Evolutionary conservation across 108 stramenopile species (phyloP), one percentile per base, ranked within the genome.

Genomic region (Cyclotella distinguenda): DNA sequence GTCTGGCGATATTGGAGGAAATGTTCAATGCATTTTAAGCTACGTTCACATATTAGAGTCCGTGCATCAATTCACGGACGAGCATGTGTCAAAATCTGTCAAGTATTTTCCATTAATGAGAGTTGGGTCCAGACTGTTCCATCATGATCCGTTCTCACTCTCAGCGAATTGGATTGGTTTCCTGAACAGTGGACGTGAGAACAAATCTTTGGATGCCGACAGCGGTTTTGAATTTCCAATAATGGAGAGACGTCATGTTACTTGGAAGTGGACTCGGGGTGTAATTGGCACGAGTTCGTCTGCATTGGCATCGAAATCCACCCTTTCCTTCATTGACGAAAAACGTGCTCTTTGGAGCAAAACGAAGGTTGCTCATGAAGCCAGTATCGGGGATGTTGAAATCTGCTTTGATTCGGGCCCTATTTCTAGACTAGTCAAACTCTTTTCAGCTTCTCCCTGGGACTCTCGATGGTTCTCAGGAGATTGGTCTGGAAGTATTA

Each of bases 401-500:
- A 18, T 88, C 19, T 43, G 85, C 25, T 22, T 85, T 9, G 82
- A 86, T 58, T 64, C 82, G 6, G 70, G 38, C 28, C 73, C 65
- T 31, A 19, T 74, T 36, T 34, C 31, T 54, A 47, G 62, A 64
- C 28, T 80, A 52, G 58, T 69, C 54, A 52, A 64, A 84, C 31
- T 67, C 50, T 18, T 49, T 70, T 21, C 54, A 30, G 25, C 82
- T 77, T 40, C 15, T 64, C 23, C 30, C 9, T 83, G 77, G 74
- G 85, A 91, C 64, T 40, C 69, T 13, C 53, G 90, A 40, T 85
- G 83, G 82, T 65, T 83, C 9, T 72, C 84, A 18, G 87, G 90
- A 38, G 84, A 91, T 52, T 91, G 87, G 86, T 62, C 57, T 9
- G 74, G 74, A n/a, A 39, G 62, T 3, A 53, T 86, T 10, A 46